Evolutionary conservation across 1,284 basidiomycete genomes (phyloP), one percentile per base, ranked within the genome.

Genomic region (Cutaneotrichosporon sp.): DNA sequence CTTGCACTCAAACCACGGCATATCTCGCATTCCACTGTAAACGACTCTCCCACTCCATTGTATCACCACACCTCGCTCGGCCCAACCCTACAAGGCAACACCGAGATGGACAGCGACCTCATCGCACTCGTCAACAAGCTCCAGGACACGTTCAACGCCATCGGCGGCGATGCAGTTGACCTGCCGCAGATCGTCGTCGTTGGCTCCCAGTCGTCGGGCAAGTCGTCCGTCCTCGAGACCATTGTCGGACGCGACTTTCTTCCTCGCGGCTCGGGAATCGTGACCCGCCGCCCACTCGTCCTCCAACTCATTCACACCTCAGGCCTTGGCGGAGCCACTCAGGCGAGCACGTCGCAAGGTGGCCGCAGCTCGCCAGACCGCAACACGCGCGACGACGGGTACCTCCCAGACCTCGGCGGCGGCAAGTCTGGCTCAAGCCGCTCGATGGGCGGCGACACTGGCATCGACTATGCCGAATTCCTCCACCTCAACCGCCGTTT

Each of bases 231-330:
- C 14, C 78, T 85, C 58, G 84, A 85, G 70, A 85, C 83, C 56
- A 96, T 97, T 72, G 95, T 98, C 66, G 94, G 93, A 60, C 86
- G 89, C 69, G 96, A 98, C 82, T 99, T 99, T 78, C 87, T 99
- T 56, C 96, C 96, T 21, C 89, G 96, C 62, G 81, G 81, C 21
- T 60, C 61, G 11, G 65, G 65, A 59, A 99, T 99, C 70, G 94
- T 99, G 58, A 99, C 96, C 31, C 88, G 96, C 62, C 86, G 96
- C 68, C 96, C 96, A 2, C 89, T 99, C 63, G 88, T 98, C 42
- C 88, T 98, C 18, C 96, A 98, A 80, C 89, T 98, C 74, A 90
- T 98, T 67, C 93, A 99, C 82, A 92, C 90, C 5, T 87, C 90
- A 36, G 68, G 70, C 21, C 58, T 68, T 47, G 56, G 56, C n/a